These are phyloP conservation scores for Saturnispora halmiae DNA, from an alignment of 805 yeast species.

Conservation along the genomic window DNA sequence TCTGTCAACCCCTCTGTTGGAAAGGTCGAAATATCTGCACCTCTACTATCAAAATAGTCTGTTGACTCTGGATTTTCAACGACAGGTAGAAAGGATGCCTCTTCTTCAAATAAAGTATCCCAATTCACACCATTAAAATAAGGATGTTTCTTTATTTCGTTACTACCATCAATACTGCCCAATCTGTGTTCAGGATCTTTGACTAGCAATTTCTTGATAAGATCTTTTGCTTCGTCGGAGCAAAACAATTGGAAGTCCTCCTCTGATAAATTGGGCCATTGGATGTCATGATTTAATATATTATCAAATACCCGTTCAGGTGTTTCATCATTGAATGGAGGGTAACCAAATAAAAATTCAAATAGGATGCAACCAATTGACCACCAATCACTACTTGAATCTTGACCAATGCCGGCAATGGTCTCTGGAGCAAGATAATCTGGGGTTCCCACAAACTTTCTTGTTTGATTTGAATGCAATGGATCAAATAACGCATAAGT, in stretches of 20 bases:
- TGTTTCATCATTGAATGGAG: conserved; percentile 82
- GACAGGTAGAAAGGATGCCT: conserved; percentile 76
- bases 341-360: conserved; percentile 86
- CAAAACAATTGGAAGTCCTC: conserved; percentile 47
- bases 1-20: conserved; percentile 26
- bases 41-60: conserved; percentile 84
- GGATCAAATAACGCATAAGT: conserved; percentile 68
- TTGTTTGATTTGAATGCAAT: conserved; percentile 33
- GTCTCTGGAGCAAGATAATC: conserved; percentile 97
- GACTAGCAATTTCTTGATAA: conserved; percentile 53
- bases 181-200: conserved; percentile 59
- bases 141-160: conserved; percentile 71
- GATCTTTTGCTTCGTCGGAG: conserved; percentile 61
- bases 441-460: conserved; percentile 90
- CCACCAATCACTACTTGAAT: conserved; percentile 96
- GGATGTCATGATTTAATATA: conserved; percentile 61
- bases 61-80: conserved; percentile 77
- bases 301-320: conserved; percentile 79
- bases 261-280: conserved; percentile 69
- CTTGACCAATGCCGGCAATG: conserved; percentile 74
- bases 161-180: conserved; percentile 62
- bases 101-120: conserved; percentile 59
- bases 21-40: conserved; percentile 65
- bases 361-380: conserved; percentile 91
- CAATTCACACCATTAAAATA: conserved; percentile 69